Evolutionary conservation across 2,329 filamentous ascomycete genomes (phyloP), one percentile per base, ranked within the genome.

Genomic region (Sporothrix phasma): DNA sequence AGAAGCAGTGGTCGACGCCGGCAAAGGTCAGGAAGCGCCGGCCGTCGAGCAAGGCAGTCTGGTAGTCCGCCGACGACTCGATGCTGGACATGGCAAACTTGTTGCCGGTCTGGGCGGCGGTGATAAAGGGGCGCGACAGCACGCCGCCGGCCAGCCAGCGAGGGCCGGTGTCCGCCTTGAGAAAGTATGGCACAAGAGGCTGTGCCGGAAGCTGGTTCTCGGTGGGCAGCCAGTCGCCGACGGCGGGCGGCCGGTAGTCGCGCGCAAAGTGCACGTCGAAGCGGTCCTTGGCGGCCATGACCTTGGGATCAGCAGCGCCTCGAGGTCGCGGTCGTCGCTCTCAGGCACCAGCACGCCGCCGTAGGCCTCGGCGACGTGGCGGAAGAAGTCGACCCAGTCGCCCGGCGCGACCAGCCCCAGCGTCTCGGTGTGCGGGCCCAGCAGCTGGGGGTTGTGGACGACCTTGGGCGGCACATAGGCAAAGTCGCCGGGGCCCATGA

Each of bases 321-420:
- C 31, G 2, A 60, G 41, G n/a, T 60, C 29, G 29, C 56, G 56
- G 41, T 60, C 29, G 41, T 60, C 56, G 7, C 15, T 45, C 39
- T 60, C 56, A 15, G 56, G 56, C 22, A 60, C 39, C 2, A 60
- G 13, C 3, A 60, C 56, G 26, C 56, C 56, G 24, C 15, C 24
- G 56, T 60, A 60, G 13, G 22, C 17, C 24, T 60, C 56, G 15
- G 39, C 37, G 22, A 60, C 41, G 26, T 60, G 46, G 15, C 56
- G 56, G 56, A 60, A 60, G 29, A 60, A 60, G 17, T 60, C 56
- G 17, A 60, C 17, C 56, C 56, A 60, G 56, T 60, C 56, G 15
- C 56, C 56, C 6, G 56, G 56, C 8, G 56, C 37, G 2, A 60
- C 41, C 7, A 60, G 56, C 3, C 56, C 56, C 2, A 60, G 24